Percentiles rank a stretch among this genome's conserved stretches.
phyloP scores from a whole-genome alignment of 768 basidiomycete genomes.

The Rhizopogon vulgaris region DNA sequence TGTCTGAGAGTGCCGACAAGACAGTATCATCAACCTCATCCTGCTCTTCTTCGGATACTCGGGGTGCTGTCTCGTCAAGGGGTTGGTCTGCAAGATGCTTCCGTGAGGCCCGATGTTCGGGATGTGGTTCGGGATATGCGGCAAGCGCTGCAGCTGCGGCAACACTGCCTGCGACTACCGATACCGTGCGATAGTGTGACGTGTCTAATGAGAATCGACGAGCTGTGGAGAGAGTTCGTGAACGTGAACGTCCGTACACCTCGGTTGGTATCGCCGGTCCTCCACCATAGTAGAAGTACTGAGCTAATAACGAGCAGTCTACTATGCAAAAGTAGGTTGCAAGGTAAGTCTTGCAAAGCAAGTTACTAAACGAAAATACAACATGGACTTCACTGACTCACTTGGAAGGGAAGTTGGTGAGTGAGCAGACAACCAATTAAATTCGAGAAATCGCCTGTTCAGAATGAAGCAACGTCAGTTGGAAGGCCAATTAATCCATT shows the following conservation, averaged over 20 bases:
- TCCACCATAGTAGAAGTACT: conserved; percentile 74
- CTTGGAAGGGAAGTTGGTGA: conserved; percentile 92
- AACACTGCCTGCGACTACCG: conserved; percentile 65
- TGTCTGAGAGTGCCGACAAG: conserved; percentile 57
- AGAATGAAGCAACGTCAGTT: not conserved
- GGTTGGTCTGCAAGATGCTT: conserved; percentile 21
- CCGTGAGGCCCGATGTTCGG: conserved; percentile 28
- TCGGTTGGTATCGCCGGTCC: conserved; percentile 28
- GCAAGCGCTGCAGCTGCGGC: conserved; percentile 67
- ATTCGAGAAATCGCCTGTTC: conserved; percentile 85
- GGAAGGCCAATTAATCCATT: not conserved
- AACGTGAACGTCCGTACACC: conserved; percentile 33
- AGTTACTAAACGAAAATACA: conserved; percentile 8
- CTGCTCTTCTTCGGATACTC: conserved; percentile 18
- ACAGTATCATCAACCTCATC: conserved; percentile 48
- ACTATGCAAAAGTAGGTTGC: conserved; percentile 87
- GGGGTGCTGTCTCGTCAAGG: conserved; percentile 15
- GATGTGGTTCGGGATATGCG: conserved; percentile 49
- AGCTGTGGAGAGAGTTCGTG: conserved; percentile 35
- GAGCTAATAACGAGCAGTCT: conserved; percentile 67
- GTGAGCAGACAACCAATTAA: conserved; percentile 89
- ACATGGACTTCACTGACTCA: conserved; percentile 27
- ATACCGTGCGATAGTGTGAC: conserved; percentile 63
- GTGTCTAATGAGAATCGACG: conserved; percentile 49
- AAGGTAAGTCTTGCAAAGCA: conserved; percentile 64